phyloP scores from a whole-genome alignment of 1,139 yeast genomes.

The Citeromyces hawaiiensis region DNA sequence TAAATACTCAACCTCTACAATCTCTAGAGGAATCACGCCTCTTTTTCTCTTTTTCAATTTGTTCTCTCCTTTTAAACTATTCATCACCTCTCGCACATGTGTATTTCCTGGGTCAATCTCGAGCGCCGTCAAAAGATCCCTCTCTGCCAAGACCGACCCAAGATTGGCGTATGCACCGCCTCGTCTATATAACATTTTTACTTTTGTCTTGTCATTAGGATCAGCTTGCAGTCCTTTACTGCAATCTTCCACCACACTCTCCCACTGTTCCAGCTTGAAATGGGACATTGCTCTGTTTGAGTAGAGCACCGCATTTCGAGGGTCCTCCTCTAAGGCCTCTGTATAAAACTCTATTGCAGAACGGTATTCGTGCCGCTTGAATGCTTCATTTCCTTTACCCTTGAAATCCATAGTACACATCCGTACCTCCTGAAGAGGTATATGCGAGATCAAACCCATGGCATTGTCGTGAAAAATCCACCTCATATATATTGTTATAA shows the following conservation, averaged over 20 bases:
- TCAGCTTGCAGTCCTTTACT: conserved; percentile 35
- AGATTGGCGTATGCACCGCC: conserved; percentile 31
- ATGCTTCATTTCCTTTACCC: conserved; percentile 54
- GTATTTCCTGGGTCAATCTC: conserved; percentile 29
- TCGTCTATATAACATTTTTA: conserved; percentile 47
- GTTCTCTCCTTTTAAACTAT: conserved; percentile 4
- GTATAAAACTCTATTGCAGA: conserved; percentile 53
- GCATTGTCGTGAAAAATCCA: too few species aligned
- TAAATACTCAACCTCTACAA: too few species aligned
- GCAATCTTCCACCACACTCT: conserved; percentile 50
- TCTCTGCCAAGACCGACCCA: conserved; percentile 21
- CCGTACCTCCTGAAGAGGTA: conserved; percentile 2
- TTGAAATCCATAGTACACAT: conserved; percentile 23
- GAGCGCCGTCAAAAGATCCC: conserved; percentile 27
- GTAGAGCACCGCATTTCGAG: conserved; percentile 47
- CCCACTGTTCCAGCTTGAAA: conserved; percentile 38
- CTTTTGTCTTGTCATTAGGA: conserved; percentile 17
- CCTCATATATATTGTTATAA: too few species aligned
- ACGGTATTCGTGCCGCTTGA: conserved; percentile 33
- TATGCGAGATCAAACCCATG: too few species aligned
- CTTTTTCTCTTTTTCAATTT: conserved; percentile 9
- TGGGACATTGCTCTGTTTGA: conserved; percentile 75
- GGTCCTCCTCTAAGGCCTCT: conserved; percentile 47
- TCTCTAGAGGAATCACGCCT: too few species aligned
- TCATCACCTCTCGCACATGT: conserved; percentile 9